Percentiles rank a stretch among this genome's conserved stretches.
phyloP scores from a whole-genome alignment of 352 stramenopile genomes.

The Aphanomyces cochlioides region DNA sequence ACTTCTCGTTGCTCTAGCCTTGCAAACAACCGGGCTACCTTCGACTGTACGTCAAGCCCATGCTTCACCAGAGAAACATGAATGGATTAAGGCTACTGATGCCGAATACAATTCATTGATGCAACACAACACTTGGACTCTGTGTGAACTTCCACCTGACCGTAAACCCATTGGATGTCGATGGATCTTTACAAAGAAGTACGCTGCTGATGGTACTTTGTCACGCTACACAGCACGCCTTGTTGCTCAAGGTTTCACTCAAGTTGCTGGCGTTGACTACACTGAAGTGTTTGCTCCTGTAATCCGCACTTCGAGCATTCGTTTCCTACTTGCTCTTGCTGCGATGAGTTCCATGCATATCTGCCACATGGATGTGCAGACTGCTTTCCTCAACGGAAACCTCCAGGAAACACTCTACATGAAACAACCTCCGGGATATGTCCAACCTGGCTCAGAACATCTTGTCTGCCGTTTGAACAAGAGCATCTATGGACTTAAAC shows the following conservation, averaged over 20 bases:
- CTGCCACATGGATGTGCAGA: too few species aligned
- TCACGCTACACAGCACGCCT: neutral
- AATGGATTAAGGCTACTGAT: neutral
- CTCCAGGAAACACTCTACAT: too few species aligned
- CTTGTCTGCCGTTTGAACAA: too few species aligned
- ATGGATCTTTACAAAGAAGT: conserved; percentile 1
- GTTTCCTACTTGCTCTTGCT: too few species aligned
- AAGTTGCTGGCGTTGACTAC: conserved; percentile 1
- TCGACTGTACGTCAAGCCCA: neutral
- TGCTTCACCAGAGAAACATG: neutral
- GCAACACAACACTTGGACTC: neutral
- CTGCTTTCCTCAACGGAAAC: too few species aligned
- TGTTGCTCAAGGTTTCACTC: conserved; percentile 9
- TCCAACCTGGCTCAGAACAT: too few species aligned
- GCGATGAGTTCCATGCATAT: too few species aligned
- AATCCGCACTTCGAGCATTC: too few species aligned
- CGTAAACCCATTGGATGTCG: neutral
- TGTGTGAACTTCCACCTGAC: conserved; percentile 2
- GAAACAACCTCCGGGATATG: too few species aligned
- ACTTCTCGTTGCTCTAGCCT: neutral
- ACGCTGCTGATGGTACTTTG: conserved; percentile 5
- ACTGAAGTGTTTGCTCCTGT: too few species aligned
- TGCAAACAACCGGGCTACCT: neutral
- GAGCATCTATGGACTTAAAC: too few species aligned
- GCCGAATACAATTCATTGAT: neutral